Conservation (phyloP, 345 rosid genomes). For the Eutrema heterophyllum region DNA sequence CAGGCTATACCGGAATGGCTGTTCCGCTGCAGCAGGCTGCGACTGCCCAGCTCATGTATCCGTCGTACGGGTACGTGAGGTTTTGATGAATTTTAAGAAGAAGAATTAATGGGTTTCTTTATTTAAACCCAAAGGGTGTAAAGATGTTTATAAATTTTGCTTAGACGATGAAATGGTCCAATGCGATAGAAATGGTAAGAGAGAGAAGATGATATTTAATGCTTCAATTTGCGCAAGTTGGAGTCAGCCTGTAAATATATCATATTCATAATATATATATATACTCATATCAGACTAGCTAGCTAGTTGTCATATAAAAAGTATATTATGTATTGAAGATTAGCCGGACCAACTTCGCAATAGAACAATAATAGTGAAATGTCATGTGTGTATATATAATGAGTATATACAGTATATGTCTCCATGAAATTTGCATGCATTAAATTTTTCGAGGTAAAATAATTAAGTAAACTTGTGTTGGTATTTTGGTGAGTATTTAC, state of each 20-base stretch:
- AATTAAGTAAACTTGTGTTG: neutral
- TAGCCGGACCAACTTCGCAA: conserved; percentile 6
- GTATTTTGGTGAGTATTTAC: conserved; percentile 9
- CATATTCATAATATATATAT: neutral
- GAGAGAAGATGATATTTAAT: conserved; percentile 31
- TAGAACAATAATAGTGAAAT: conserved; percentile 12
- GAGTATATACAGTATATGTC: neutral
- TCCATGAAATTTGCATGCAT: conserved; percentile 12
- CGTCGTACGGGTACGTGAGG: conserved; percentile 22
- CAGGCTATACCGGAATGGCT: conserved; percentile 50
- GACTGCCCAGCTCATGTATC: conserved; percentile 37
- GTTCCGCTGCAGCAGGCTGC: conserved; percentile 40
- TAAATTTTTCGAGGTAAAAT: neutral
- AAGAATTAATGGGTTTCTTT: neutral
- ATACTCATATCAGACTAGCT: conserved; percentile 9
- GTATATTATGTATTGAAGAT: neutral
- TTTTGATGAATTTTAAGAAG: neutral
- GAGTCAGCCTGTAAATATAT: conserved; percentile 35
- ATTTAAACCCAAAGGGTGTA: conserved; percentile 12
- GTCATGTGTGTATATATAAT: neutral
- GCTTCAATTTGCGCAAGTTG: conserved; percentile 34
- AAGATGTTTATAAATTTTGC: conserved; percentile 8
- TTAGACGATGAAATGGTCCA: conserved; percentile 32
- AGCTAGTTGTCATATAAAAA: conserved; percentile 25
- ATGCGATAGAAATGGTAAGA: conserved; percentile 23